phyloP scores from a whole-genome alignment of 345 rosid genomes.

The Citrus trifoliata region DNA sequence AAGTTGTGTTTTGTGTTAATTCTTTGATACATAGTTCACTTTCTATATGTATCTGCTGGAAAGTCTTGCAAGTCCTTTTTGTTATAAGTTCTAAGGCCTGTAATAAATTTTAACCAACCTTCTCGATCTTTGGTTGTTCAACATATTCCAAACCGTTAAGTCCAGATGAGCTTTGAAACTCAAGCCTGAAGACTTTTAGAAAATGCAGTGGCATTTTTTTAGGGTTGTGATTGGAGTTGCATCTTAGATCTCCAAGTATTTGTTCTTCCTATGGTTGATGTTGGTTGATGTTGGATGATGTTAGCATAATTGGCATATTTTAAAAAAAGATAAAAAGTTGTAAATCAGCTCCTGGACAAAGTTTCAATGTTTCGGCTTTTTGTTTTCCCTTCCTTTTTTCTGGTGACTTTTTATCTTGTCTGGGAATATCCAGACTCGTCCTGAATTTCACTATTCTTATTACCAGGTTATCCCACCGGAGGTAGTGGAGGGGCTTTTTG shows the following conservation, averaged over 20 bases:
- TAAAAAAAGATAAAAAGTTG: neutral
- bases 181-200: neutral
- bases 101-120: slow-evolving; percentile 12
- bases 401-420: neutral
- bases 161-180: neutral
- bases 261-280: neutral
- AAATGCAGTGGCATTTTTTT: neutral
- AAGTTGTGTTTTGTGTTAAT: slow-evolving; percentile 28
- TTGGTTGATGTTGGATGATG: neutral
- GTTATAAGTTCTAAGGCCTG: neutral
- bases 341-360: neutral
- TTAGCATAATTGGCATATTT: neutral
- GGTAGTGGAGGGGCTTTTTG: slow-evolving; percentile 55
- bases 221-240: neutral
- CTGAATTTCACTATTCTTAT: neutral
- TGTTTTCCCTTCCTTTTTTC: neutral
- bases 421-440: neutral
- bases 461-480: slow-evolving; percentile 70
- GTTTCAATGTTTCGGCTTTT: neutral
- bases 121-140: neutral
- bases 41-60: neutral
- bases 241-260: neutral
- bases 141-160: neutral
- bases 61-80: neutral
- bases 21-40: neutral